Base-by-base conservation (phyloP, 2,329 filamentous ascomycete genomes). In the Ophiostoma sp. region DNA sequence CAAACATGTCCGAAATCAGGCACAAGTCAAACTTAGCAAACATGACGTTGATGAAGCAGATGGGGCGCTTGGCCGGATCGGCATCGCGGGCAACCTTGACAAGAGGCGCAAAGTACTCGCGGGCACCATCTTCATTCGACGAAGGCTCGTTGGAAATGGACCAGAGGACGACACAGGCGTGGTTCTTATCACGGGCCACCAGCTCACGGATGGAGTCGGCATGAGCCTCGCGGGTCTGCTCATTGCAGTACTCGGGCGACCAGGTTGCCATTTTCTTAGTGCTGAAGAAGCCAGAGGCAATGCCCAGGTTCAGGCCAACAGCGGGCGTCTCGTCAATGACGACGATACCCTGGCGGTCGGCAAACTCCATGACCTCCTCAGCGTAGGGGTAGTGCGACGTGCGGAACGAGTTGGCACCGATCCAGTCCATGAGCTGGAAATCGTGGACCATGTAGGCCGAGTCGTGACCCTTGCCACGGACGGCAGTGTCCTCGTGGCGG, bases 341-440 rank as follows among this genome's bases (percentile, higher is more conserved):
- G 57, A 63, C 57, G 12, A 63, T 63, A 31, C 57, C 57, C 15
- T 63, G 57, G 57, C 57, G 57, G 57, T 63, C 57, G 57, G 57
- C 57, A 63, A 63, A 63, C 17, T 63, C 57, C 57, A 63, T 39
- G 57, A 63, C 57, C 57, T 63, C 57, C 12, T 63, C 57, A 15
- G 57, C 57, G 28, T 63, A 63, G 5, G 57, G 57, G 57, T 63
- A 63, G 57, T 63, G 57, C 57, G 57, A 63, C 17, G 57, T 63
- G 57, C 57, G 57, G 57, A 63, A 63, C 28, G 57, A 63, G 57
- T 36, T 63, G 31, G 31, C 57, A 17, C 33, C 33, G 57, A 63
- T 63, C 57, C 57, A 63, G 57, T 63, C 57, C 31, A 63, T 63
- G 17, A 63, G 57, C 57, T 63, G 57, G 57, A 63, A 63, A 31